Evolutionary conservation across 495 filamentous ascomycete genomes (phyloP).

Genomic region (Aspergillus sparsus): DNA sequence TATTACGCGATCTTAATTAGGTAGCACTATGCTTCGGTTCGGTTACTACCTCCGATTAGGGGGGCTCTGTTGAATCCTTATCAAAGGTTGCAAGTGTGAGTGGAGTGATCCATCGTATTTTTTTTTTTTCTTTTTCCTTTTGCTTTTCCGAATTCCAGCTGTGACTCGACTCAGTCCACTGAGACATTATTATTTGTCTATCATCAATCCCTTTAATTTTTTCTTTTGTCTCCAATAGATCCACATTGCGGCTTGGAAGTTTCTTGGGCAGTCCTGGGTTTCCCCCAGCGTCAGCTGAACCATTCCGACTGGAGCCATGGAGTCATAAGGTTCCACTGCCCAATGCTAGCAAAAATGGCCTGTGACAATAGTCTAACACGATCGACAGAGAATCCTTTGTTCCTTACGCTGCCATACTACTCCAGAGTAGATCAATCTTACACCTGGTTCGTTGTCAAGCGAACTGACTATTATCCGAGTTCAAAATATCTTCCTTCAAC

Average conservation of each 20-base stretch:
- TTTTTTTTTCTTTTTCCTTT: neutral
- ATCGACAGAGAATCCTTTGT: conserved; percentile 21
- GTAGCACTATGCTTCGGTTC: neutral
- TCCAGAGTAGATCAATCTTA: neutral
- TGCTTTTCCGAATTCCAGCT: neutral
- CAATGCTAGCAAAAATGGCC: neutral
- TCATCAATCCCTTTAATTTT: neutral
- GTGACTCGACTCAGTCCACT: neutral
- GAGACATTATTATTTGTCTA: neutral
- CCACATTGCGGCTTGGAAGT: neutral
- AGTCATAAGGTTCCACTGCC: conserved; percentile 8
- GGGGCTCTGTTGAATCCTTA: neutral
- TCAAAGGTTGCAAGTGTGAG: neutral
- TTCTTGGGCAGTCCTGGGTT: neutral
- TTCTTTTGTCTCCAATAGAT: neutral
- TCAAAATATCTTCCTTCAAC: neutral
- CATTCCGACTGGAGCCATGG: neutral
- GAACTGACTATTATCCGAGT: too few species aligned
- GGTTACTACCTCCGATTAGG: neutral
- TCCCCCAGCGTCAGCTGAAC: too few species aligned
- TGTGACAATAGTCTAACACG: conserved; percentile 25
- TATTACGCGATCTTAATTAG: neutral
- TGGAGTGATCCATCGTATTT: neutral
- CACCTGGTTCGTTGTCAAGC: neutral
- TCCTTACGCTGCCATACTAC: neutral